Conservation (phyloP, 305 asterid species). For the Solanum hybrid region DNA sequence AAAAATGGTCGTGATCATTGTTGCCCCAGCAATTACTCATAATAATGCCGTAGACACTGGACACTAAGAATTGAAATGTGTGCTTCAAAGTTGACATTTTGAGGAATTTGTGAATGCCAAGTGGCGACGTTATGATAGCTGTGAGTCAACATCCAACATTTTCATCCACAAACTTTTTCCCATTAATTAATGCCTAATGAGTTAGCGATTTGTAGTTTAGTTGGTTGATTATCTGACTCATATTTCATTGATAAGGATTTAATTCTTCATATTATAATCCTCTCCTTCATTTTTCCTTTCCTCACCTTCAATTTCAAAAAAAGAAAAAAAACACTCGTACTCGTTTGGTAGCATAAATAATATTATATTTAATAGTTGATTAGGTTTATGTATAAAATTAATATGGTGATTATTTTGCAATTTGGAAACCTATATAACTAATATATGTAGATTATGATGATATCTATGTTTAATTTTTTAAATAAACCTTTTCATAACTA, state of each 20-base stretch:
- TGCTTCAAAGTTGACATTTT: background rate
- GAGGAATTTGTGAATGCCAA: background rate
- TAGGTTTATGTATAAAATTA: too few relatives aligned
- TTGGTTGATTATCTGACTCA: background rate
- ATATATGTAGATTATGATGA: background rate
- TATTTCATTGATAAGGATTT: too few relatives aligned
- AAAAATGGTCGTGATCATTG: conserved; percentile 3
- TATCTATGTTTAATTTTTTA: too few relatives aligned
- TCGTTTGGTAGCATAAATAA: too few relatives aligned
- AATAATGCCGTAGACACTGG: background rate
- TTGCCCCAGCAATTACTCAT: conserved; percentile 1
- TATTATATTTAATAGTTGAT: background rate
- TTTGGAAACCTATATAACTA: too few relatives aligned
- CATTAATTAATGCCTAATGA: background rate
- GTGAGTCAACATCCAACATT: too few relatives aligned
- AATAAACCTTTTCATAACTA: background rate
- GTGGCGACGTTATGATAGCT: background rate
- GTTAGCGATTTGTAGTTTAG: background rate
- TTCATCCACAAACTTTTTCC: too few relatives aligned
- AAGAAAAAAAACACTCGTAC: too few relatives aligned
- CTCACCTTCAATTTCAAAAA: background rate
- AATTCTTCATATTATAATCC: background rate
- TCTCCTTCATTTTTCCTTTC: background rate
- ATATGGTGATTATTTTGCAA: background rate
- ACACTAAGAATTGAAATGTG: background rate